These are phyloP conservation scores for Acrocalymma vagum DNA, from an alignment of 2,329 filamentous ascomycete genomes.

Conservation along the genomic window DNA sequence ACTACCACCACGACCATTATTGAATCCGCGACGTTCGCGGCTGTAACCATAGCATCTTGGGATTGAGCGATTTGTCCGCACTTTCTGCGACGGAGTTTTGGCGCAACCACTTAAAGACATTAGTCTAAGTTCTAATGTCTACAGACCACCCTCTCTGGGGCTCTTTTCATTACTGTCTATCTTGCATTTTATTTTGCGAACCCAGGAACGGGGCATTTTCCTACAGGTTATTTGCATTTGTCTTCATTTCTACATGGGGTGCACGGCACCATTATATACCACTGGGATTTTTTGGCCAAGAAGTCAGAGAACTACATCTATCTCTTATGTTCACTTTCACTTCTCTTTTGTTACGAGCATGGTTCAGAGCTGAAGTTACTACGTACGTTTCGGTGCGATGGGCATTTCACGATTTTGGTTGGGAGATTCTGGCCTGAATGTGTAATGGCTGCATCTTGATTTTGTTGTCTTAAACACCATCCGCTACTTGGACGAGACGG, in stretches of 20 bases:
- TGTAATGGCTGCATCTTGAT: background rate
- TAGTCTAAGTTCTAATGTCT: conserved; percentile 45
- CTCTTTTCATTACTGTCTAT: conserved; percentile 33
- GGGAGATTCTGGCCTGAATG: no score
- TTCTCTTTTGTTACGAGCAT: conserved; percentile 36
- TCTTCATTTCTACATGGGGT: conserved; percentile 22
- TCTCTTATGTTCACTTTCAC: conserved; percentile 36
- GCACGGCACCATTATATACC: conserved; percentile 43
- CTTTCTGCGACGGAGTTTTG: conserved; percentile 44
- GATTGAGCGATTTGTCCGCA: conserved; percentile 30
- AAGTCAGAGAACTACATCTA: conserved; percentile 27
- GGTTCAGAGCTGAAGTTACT: conserved; percentile 14
- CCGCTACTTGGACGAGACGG: no score
- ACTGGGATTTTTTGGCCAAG: conserved; percentile 33
- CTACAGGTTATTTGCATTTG: conserved; percentile 26
- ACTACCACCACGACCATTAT: conserved; percentile 18
- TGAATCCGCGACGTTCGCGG: conserved; percentile 29
- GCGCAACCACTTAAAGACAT: conserved; percentile 35
- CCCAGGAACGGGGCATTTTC: conserved; percentile 18
- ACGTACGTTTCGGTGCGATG: conserved; percentile 26
- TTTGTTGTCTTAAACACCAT: no score
- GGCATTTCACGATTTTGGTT: conserved; percentile 16
- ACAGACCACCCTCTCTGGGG: conserved; percentile 28
- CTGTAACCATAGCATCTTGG: conserved; percentile 42
- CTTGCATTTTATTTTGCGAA: conserved; percentile 28